Evolutionary conservation across 2,329 filamentous ascomycete genomes (phyloP), one percentile per base, ranked within the genome.

Genomic region (Chaetomiaceae sp.): DNA sequence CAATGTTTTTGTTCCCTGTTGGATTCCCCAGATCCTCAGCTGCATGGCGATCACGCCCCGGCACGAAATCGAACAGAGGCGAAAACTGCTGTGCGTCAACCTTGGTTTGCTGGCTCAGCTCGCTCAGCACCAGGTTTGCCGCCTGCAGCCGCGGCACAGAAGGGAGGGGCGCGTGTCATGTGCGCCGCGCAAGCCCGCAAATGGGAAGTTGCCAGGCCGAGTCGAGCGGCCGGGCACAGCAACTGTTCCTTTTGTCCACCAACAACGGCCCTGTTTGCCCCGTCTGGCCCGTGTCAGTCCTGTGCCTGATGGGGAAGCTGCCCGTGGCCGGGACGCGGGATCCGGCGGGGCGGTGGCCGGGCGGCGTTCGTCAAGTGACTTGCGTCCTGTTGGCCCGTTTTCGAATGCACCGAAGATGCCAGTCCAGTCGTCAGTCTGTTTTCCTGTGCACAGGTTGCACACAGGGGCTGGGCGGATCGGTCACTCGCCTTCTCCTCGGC

Each of bases 301-400:
- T 36, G 45, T 51, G 49, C 51, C 49, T 48, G 46, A 54, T 46
- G 44, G 44, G 51, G 51, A 51, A 54, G 51, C 45, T 47, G 40
- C n/a, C n/a, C n/a, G n/a, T n/a, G n/a, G n/a, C n/a, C 32, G 32
- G 41, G 45, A 38, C 32, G 14, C 37, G 37, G 32, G 15, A 17
- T 12, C 12, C 27, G 37, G n/a, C n/a, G n/a, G n/a, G 18, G 48
- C 29, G 30, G 48, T 43, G 39, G 24, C 36, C 36, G n/a, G 18
- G 48, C 29, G 30, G 48, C 40, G 39, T 26, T 37, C 36, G 40
- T 50, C 48, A 47, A 47, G 43, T 50, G 43, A 50, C 43, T 36
- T 14, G n/a, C n/a, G 17, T n/a, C 36, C 15, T 7, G 24, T n/a
- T 18, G 19, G 12, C 22, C 34, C 42, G 42, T n/a, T n/a, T n/a